Base-by-base conservation (phyloP, 495 filamentous ascomycete species). In the Podospora appendiculata region DNA sequence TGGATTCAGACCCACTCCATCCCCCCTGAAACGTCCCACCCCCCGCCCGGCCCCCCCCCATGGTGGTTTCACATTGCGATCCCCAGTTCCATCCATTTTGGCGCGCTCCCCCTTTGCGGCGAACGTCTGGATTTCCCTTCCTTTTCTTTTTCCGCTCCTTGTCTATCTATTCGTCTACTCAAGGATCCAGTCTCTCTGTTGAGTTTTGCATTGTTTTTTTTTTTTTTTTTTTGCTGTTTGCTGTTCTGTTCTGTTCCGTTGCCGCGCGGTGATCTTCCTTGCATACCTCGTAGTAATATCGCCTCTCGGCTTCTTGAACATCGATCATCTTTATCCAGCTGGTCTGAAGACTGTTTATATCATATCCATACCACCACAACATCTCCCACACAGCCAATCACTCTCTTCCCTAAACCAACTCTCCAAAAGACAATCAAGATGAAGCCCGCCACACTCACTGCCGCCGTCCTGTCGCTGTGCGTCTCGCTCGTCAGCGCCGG, bases 401-500 rank as follows among this genome's bases (percentile, higher is more conserved):
- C 25, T 25, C 25, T 25, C 25, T 25, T 25, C 25, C 2, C 2
- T 25, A 25, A 25, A 25, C 25, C 25, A 25, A 25, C 25, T 5
- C 5, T 25, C 25, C 25, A 33, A 5, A 36, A 13, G 16, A 16
- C 32, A 3, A 14, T 47, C 41, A 39, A 25, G n/a, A 76, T 76
- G 72, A 71, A 72, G 65, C 57, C 58, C 54, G 44, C 55, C 45
- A 59, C 62, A 0, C 47, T 75, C 58, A 46, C 65, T 51, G 58
- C 65, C 48, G 62, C 65, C 32, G 44, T 60, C 42, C 41, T 63
- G 35, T 64, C 68, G 45, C 62, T 74, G 17, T 70, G 66, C 68
- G 57, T 64, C 48, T 65, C 72, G n/a, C 62, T 76, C 52, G 74
- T 51, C 61, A 69, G 60, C 47, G 74, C 73, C 47, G 73, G 71